A percentile compares a stretch with the other conserved stretches of the same genome.
Conservation (phyloP, 805 yeast genomes). For the Geotrichum ghanense region DNA sequence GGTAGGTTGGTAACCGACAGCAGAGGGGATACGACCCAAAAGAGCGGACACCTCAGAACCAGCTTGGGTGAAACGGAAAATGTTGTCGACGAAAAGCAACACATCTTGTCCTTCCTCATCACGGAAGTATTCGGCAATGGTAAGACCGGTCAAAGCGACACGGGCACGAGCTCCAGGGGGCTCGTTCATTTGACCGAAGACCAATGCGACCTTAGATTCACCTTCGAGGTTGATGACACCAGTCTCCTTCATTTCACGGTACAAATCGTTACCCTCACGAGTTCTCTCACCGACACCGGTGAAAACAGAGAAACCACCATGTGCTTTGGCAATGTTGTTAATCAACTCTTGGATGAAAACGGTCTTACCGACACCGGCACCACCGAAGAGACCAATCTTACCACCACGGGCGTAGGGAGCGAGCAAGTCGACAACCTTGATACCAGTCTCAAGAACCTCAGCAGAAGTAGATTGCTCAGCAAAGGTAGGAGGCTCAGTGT, state of each 20-base stretch:
- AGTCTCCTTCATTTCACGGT: conserved; percentile 99
- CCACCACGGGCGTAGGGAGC: conserved; percentile 99
- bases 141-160: conserved; percentile 98
- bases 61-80: conserved; percentile 99
- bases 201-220: conserved; percentile 98
- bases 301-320: conserved; percentile 99
- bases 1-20: conserved; percentile 99
- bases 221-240: conserved; percentile 99
- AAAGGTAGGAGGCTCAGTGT: conserved; percentile 94
- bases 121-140: conserved; percentile 99
- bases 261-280: conserved; percentile 99
- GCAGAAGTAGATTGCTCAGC: conserved; percentile 96
- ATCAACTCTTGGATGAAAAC: conserved; percentile 99
- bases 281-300: conserved; percentile 99
- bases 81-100: conserved; percentile 97
- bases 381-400: conserved; percentile 99
- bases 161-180: conserved; percentile 99
- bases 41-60: conserved; percentile 99
- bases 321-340: conserved; percentile 99
- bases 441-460: conserved; percentile 98
- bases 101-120: conserved; percentile 99
- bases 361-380: conserved; percentile 99
- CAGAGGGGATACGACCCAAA: conserved; percentile 99
- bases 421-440: conserved; percentile 96
- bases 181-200: conserved; percentile 99